Conservation (phyloP, 1,284 basidiomycete genomes). For the Naganishia cerealis region DNA sequence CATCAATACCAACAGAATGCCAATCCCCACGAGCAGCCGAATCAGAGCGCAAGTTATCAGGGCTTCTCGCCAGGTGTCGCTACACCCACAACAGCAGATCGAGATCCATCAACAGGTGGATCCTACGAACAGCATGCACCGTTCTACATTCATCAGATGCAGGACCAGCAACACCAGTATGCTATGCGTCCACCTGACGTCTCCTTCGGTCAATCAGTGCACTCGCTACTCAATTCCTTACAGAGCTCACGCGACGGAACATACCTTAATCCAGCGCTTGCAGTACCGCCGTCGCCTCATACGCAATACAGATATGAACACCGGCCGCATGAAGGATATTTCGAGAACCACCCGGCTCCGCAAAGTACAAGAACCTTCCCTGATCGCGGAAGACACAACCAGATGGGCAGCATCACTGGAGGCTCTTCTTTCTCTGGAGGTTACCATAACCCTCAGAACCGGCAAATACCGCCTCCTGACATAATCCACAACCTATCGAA, state of each 20-base stretch:
- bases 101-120: neutral
- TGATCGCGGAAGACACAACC: too few species aligned
- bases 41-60: neutral
- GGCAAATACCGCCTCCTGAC: too few species aligned
- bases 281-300: too few species aligned
- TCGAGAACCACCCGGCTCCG: too few species aligned
- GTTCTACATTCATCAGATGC: neutral
- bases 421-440: too few species aligned
- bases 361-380: too few species aligned
- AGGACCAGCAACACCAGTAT: neutral
- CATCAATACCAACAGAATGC: neutral
- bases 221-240: constrained; percentile 10
- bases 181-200: neutral
- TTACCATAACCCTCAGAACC: too few species aligned
- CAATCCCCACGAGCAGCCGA: neutral
- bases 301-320: too few species aligned
- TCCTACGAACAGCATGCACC: neutral
- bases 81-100: neutral
- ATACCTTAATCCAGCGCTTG: too few species aligned
- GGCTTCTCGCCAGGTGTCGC: neutral
- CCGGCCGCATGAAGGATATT: too few species aligned
- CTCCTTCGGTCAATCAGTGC: neutral
- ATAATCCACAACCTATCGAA: too few species aligned
- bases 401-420: too few species aligned
- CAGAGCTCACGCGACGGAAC: neutral